Conservation (phyloP, 352 stramenopile species). For the Globisporangium emineosum region DNA sequence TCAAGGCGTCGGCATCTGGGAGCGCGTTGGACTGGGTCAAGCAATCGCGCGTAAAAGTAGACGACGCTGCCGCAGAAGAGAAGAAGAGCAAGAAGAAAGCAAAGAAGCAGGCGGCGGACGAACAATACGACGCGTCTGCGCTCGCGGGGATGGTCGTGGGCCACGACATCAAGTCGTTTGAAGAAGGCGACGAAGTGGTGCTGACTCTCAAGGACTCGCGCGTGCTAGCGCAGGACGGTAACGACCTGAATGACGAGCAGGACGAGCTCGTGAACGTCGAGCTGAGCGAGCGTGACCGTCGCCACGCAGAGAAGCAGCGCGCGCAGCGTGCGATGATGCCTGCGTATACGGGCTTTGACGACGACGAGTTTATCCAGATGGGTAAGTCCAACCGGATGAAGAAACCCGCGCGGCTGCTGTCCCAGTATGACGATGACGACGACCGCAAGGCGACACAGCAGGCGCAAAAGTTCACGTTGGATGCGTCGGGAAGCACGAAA, state of each 20-base stretch:
- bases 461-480: constrained; percentile 57
- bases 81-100: constrained; percentile 14
- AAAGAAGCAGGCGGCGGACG: constrained; percentile 16
- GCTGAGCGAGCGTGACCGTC: constrained; percentile 68
- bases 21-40: constrained; percentile 77
- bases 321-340: constrained; percentile 52
- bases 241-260: constrained; percentile 76
- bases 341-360: constrained; percentile 94
- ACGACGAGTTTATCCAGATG: constrained; percentile 95
- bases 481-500: constrained; percentile 31
- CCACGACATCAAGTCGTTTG: constrained; percentile 86
- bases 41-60: constrained; percentile 29
- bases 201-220: constrained; percentile 92
- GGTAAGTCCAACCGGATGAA: constrained; percentile 28
- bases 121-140: constrained; percentile 63
- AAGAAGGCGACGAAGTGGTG: constrained; percentile 90
- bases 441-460: constrained; percentile 38
- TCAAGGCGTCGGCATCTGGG: constrained; percentile 30
- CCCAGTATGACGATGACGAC: constrained; percentile 89
- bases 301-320: constrained; percentile 36
- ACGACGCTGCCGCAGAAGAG: constrained; percentile 1
- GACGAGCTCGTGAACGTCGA: constrained; percentile 87
- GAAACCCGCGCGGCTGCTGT: constrained; percentile 50
- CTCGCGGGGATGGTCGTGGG: constrained; percentile 89
- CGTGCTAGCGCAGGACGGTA: constrained; percentile 80